Base-by-base conservation (phyloP, 306 rosid species). In the Prunus fruticosa region DNA sequence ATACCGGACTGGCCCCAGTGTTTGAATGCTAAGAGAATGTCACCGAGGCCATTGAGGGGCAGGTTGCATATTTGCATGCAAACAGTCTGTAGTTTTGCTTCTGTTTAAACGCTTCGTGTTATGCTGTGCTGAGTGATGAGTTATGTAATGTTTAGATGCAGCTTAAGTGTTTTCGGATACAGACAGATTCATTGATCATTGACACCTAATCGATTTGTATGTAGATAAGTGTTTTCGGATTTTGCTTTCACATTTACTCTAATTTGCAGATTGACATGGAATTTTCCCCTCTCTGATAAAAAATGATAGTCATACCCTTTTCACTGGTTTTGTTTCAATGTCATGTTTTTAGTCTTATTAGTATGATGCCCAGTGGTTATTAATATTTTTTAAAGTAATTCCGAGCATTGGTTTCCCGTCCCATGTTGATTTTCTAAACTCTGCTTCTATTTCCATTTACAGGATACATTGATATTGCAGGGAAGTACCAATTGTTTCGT, bases 401-500 rank as follows among this genome's bases (percentile, higher is more conserved):
- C 46, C 20, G n/a, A 6, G 30, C 56, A 45, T 67, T 67, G 13
- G 8, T 41, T 9, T 68, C 4, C 63, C 53, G 20, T 57, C 43
- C 7, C 12, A 30, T 38, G 57, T 69, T 78, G 38, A 32, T 32
- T 32, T 32, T 5, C 7, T 5, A 32, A 32, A n/a, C n/a, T 32
- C 38, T 32, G 38, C 38, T 32, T 32, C 7, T 32, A 32, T 32
- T 32, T 32, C 38, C 7, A 5, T 32, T 5, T 7, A 32, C 38
- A 32, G 38, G 2, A 49, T 91, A 91, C 86, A 69, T 90, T 49
- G 72, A 72, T 54, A 77, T 86, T 79, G 88, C 96, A 30, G 73
- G 75, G 80, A 79, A 75, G 72, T 79, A 32, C 7, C n/a, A n/a
- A 88, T 87, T 64, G 78, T 94, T 74, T 74, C 94, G 89, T 89